These are phyloP conservation scores for Porpolomopsis calyptriformis DNA, from an alignment of 768 basidiomycete genomes.

Conservation along the genomic window DNA sequence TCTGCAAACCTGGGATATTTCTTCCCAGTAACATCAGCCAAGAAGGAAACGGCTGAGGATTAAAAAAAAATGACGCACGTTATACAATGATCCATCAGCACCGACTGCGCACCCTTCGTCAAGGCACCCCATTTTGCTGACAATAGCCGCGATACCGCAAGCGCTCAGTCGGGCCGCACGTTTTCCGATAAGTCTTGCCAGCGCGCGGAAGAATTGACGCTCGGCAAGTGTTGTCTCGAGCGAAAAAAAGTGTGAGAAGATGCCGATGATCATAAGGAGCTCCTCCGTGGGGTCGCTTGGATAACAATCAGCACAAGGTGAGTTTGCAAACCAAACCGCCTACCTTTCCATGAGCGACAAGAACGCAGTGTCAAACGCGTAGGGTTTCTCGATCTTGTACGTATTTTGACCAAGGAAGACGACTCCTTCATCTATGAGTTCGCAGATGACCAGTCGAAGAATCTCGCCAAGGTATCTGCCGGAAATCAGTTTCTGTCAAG, in stretches of 20 bases:
- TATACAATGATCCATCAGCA: constrained; percentile 92
- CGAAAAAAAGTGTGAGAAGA: constrained; percentile 95
- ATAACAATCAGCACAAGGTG: constrained; percentile 4
- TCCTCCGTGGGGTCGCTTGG: constrained; percentile 90
- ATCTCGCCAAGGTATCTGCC: constrained; percentile 96
- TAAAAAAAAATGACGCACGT: constrained; percentile 39
- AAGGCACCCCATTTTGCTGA: constrained; percentile 86
- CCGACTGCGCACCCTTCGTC: constrained; percentile 86
- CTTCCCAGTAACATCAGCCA: constrained; percentile 34
- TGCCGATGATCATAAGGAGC: constrained; percentile 90
- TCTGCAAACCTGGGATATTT: constrained; percentile 98
- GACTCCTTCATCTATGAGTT: constrained; percentile 93
- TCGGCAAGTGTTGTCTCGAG: constrained; percentile 94
- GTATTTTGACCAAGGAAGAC: constrained; percentile 98
- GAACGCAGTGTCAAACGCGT: constrained; percentile 93
- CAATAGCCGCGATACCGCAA: constrained; percentile 95
- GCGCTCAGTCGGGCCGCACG: constrained; percentile 86
- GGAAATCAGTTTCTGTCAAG: constrained; percentile 78
- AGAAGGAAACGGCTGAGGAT: neutral
- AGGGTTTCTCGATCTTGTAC: constrained; percentile 92
- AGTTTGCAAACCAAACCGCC: constrained; percentile 9
- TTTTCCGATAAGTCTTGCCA: constrained; percentile 80
- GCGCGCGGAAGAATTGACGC: constrained; percentile 92
- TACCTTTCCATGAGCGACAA: constrained; percentile 94
- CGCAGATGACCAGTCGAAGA: constrained; percentile 85